Evolutionary conservation across 257 asterid genomes (phyloP).

Genomic region (Nicotiana paniculata): DNA sequence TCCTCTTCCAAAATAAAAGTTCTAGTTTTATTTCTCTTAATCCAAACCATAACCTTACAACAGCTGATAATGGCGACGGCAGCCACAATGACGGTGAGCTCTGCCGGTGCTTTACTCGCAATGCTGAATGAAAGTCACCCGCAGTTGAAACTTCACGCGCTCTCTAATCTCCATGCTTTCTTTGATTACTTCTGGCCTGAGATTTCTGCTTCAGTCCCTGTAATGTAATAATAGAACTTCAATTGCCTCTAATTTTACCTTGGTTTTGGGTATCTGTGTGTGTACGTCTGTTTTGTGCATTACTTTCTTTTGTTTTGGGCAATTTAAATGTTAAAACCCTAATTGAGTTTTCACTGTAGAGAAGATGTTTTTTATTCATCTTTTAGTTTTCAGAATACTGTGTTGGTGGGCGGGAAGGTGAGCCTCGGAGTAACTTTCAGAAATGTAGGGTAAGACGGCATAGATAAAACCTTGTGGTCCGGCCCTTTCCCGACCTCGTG

Average conservation of each 20-base stretch:
- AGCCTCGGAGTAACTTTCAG: too few relatives aligned
- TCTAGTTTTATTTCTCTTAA: not conserved
- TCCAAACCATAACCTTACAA: not conserved
- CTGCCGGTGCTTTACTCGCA: constrained; percentile 83
- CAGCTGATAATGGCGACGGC: constrained; percentile 36
- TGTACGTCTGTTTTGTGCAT: too few relatives aligned
- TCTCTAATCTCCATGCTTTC: constrained; percentile 60
- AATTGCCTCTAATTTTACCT: too few relatives aligned
- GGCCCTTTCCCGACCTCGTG: too few relatives aligned
- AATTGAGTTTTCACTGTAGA: too few relatives aligned
- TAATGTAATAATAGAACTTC: constrained; percentile 34
- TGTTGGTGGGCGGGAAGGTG: too few relatives aligned
- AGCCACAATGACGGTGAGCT: constrained; percentile 45
- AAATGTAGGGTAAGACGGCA: too few relatives aligned
- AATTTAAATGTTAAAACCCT: not conserved
- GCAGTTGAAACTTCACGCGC: constrained; percentile 74
- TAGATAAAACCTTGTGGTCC: too few relatives aligned
- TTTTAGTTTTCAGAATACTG: too few relatives aligned
- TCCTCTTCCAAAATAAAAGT: not conserved
- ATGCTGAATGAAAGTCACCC: constrained; percentile 82
- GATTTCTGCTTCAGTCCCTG: constrained; percentile 74
- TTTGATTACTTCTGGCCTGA: constrained; percentile 88
- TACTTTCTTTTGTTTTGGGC: not conserved
- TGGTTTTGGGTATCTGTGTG: too few relatives aligned
- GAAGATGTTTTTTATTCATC: too few relatives aligned